Percentiles rank a stretch among this genome's conserved stretches.
These are phyloP conservation scores for Saccharomycopsis oosterbeekiorum DNA, from an alignment of 805 yeast genomes.

Conservation along the genomic window DNA sequence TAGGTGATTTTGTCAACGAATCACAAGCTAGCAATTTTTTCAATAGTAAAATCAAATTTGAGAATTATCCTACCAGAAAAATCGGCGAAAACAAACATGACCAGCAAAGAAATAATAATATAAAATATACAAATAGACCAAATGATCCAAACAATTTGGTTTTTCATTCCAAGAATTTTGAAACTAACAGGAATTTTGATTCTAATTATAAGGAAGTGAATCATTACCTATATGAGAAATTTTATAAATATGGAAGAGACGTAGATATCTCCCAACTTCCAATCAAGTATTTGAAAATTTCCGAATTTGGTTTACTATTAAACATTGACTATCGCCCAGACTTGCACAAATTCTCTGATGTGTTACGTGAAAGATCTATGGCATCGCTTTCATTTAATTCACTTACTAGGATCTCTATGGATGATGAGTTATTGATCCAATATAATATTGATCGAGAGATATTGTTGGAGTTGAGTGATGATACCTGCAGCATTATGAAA, in stretches of 20 bases:
- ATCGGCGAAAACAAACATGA: neutral
- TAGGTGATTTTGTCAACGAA: constrained; percentile 5
- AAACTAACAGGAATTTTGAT: constrained; percentile 3
- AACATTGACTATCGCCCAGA: constrained; percentile 14
- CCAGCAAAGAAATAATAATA: neutral
- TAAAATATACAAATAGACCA: neutral
- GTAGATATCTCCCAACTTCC: constrained; percentile 7
- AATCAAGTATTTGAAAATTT: constrained; percentile 5
- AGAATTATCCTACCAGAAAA: constrained; percentile 5
- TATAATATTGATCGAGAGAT: neutral
- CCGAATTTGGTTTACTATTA: constrained; percentile 5
- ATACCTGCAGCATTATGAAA: neutral
- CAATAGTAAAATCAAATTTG: neutral
- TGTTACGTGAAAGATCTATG: too few species aligned
- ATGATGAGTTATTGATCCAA: neutral
- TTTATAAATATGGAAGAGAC: neutral
- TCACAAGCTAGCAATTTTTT: neutral
- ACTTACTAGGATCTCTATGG: neutral
- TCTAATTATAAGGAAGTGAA: constrained; percentile 2
- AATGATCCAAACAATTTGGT: constrained; percentile 3
- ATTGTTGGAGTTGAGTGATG: neutral
- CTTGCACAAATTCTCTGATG: neutral
- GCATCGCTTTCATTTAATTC: too few species aligned
- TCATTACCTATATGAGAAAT: neutral
- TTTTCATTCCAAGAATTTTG: constrained; percentile 3